Conservation (phyloP, 1,284 basidiomycete species). For the Amylostereum chailletii region DNA sequence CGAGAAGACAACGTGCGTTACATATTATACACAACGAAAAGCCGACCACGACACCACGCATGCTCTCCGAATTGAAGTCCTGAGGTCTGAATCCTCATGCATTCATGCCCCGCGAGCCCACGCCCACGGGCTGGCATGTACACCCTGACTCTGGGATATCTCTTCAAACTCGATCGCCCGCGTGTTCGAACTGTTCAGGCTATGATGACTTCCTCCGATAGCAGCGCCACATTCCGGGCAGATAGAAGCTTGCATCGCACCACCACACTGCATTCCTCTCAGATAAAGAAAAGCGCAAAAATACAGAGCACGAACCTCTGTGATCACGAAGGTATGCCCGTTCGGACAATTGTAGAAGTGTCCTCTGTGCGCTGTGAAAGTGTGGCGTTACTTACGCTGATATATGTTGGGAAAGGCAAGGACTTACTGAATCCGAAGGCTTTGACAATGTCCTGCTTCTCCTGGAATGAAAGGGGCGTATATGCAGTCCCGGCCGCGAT, state of each 20-base stretch:
- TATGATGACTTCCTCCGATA: conserved; percentile 41
- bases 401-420: neutral
- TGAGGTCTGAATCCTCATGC: no score
- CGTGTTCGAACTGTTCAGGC: conserved; percentile 29
- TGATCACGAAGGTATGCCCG: conserved; percentile 41
- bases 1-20: no score
- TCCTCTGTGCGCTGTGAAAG: conserved; percentile 30
- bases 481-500: conserved; percentile 29
- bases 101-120: no score
- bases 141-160: conserved; percentile 20
- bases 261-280: conserved; percentile 37
- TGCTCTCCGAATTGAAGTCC: no score
- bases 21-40: no score
- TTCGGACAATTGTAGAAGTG: conserved; percentile 43
- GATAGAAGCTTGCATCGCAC: conserved; percentile 31
- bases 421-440: conserved; percentile 36
- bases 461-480: conserved; percentile 35
- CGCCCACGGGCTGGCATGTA: no score
- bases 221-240: conserved; percentile 47
- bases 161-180: conserved; percentile 35
- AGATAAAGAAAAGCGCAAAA: neutral
- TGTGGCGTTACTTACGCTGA: neutral
- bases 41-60: no score
- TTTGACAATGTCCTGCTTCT: conserved; percentile 35
- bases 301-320: conserved; percentile 22